These are phyloP conservation scores for Suillus luteus DNA, from an alignment of 768 basidiomycete species.

Conservation along the genomic window DNA sequence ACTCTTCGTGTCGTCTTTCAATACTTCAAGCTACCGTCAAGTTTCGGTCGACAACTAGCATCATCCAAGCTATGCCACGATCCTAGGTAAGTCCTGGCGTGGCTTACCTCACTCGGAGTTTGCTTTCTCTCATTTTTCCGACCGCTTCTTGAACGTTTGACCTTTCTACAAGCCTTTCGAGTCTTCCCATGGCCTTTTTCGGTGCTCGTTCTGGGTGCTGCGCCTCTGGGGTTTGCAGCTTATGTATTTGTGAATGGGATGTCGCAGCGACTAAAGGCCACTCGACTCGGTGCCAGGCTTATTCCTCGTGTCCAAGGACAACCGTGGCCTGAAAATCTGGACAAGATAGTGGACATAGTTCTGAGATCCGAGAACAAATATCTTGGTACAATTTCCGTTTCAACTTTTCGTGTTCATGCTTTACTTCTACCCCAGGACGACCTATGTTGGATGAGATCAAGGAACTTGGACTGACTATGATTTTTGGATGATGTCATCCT, in stretches of 20 bases:
- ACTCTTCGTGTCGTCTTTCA: neutral
- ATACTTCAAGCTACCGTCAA: neutral
- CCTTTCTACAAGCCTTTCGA: slow-evolving; percentile 16
- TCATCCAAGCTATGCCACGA: neutral
- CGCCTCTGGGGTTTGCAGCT: slow-evolving; percentile 7
- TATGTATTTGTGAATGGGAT: slow-evolving; percentile 11
- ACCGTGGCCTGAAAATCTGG: slow-evolving; percentile 33
- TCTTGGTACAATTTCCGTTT: slow-evolving; percentile 29
- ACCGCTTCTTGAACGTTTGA: slow-evolving; percentile 9
- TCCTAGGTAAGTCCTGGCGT: slow-evolving; percentile 24
- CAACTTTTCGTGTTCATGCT: neutral
- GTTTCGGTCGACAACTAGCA: neutral
- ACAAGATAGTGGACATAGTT: slow-evolving; percentile 30
- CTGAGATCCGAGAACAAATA: slow-evolving; percentile 31
- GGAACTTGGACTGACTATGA: slow-evolving; percentile 33
- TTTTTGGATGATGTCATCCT: slow-evolving; percentile 53
- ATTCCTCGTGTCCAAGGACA: slow-evolving; percentile 34
- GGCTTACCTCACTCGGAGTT: slow-evolving; percentile 21
- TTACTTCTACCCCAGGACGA: slow-evolving; percentile 20
- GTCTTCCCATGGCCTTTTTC: slow-evolving; percentile 11
- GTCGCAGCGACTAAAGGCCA: slow-evolving; percentile 22
- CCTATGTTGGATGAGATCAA: slow-evolving; percentile 25
- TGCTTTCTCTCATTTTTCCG: slow-evolving; percentile 18
- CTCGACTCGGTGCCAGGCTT: slow-evolving; percentile 25
- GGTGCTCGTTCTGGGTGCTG: slow-evolving; percentile 8